Conservation (phyloP, 257 asterid genomes). For the Solanum clarkiae region DNA sequence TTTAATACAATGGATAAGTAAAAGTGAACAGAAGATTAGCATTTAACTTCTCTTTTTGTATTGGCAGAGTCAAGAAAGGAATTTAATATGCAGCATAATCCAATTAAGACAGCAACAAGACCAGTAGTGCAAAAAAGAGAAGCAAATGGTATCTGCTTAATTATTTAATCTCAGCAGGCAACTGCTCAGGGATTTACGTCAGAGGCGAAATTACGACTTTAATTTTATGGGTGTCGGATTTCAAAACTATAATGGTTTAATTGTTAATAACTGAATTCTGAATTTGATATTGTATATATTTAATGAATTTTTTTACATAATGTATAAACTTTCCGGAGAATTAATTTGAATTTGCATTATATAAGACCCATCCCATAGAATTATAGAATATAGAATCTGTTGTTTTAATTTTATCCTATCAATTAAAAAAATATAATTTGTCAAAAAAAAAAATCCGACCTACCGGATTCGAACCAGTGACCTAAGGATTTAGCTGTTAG, state of each 20-base stretch:
- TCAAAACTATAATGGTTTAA: not conserved
- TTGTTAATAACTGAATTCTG: not conserved
- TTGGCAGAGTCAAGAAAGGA: constrained; percentile 53
- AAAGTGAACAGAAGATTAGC: not conserved
- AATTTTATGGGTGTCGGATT: not conserved
- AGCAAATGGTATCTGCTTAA: not conserved
- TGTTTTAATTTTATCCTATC: not conserved
- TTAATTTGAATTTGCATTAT: not conserved
- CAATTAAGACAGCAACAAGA: constrained; percentile 29
- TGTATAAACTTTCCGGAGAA: not conserved
- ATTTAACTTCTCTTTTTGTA: not conserved
- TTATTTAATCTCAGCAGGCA: not conserved
- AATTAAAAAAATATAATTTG: too few species aligned
- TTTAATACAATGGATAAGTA: too few species aligned
- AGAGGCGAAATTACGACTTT: not conserved
- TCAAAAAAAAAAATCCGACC: not conserved
- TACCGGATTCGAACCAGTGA: constrained; percentile 4
- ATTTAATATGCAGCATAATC: constrained; percentile 48
- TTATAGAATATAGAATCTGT: not conserved
- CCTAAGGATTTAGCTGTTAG: not conserved
- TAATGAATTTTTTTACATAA: not conserved
- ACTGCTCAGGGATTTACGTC: not conserved
- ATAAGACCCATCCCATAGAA: not conserved
- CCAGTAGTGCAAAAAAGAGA: not conserved
- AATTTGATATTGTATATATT: not conserved